Conservation (phyloP, 1,284 basidiomycete species). For the Xanthoconium separans region DNA sequence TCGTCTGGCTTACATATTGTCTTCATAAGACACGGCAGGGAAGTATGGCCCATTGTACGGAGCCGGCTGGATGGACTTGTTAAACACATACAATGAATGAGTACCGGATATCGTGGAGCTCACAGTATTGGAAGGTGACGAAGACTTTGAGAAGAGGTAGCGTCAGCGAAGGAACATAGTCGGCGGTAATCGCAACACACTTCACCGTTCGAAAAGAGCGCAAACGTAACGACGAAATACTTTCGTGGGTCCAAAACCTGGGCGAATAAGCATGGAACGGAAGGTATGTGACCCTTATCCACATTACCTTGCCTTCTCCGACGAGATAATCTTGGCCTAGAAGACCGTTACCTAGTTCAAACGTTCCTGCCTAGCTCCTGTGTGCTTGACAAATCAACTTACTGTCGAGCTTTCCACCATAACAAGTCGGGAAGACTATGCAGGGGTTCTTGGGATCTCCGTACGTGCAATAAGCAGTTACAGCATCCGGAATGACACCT, state of each 20-base stretch:
- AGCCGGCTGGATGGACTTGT: conserved; percentile 32
- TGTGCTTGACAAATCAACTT: conserved; percentile 9
- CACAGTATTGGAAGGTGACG: conserved; percentile 25
- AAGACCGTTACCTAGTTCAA: conserved; percentile 24
- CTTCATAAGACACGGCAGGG: conserved; percentile 51
- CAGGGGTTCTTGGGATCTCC: conserved; percentile 38
- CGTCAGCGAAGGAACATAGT: not conserved
- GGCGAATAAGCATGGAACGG: not conserved
- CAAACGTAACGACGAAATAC: conserved; percentile 58
- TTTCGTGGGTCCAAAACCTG: conserved; percentile 48
- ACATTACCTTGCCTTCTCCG: conserved; percentile 44
- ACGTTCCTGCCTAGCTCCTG: not conserved
- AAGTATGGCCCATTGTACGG: conserved; percentile 51
- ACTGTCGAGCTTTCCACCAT: conserved; percentile 38
- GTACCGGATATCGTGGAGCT: not conserved
- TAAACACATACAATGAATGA: not conserved
- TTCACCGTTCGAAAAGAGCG: conserved; percentile 59
- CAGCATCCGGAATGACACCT: conserved; percentile 38
- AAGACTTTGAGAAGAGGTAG: conserved; percentile 1
- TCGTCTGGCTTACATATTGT: conserved; percentile 49
- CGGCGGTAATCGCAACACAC: conserved; percentile 28
- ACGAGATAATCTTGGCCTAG: conserved; percentile 52
- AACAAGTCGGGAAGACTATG: conserved; percentile 42
- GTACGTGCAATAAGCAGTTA: conserved; percentile 40
- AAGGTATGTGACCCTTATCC: not conserved